These are phyloP conservation scores for Fusarium sp. DNA, from an alignment of 2,329 filamentous ascomycete genomes.

Conservation along the genomic window DNA sequence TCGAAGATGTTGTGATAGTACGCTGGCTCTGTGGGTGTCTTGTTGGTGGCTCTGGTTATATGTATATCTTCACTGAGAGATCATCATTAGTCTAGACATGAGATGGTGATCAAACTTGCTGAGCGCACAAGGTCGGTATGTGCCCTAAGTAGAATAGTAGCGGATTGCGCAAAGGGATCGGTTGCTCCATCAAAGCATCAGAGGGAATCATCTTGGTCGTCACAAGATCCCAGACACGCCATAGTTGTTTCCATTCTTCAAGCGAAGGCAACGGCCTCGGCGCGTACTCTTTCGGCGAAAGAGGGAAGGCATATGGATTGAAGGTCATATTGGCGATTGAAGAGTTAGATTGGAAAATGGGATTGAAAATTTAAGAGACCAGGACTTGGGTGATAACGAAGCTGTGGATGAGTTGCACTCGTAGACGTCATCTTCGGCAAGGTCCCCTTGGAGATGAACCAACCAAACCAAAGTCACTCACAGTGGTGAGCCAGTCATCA, in stretches of 20 bases:
- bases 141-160: slow-evolving; percentile 25
- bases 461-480: neutral
- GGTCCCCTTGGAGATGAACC: neutral
- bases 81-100: neutral
- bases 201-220: slow-evolving; percentile 17
- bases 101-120: neutral
- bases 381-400: too few relatives aligned
- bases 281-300: slow-evolving; percentile 15
- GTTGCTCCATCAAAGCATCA: slow-evolving; percentile 22
- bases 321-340: neutral
- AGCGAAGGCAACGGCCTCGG: slow-evolving; percentile 18
- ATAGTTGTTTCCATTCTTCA: slow-evolving; percentile 27
- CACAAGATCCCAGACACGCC: slow-evolving; percentile 28
- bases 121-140: slow-evolving; percentile 27
- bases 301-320: slow-evolving; percentile 56
- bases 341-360: neutral
- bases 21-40: neutral
- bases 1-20: neutral
- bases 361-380: too few relatives aligned
- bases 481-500: neutral
- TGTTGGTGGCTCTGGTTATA: neutral
- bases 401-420: neutral
- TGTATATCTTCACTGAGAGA: slow-evolving; percentile 23
- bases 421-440: neutral
- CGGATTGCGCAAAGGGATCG: slow-evolving; percentile 26